These are phyloP conservation scores for Rutstroemia sp. DNA, from an alignment of 2,329 filamentous ascomycete genomes.

Conservation along the genomic window DNA sequence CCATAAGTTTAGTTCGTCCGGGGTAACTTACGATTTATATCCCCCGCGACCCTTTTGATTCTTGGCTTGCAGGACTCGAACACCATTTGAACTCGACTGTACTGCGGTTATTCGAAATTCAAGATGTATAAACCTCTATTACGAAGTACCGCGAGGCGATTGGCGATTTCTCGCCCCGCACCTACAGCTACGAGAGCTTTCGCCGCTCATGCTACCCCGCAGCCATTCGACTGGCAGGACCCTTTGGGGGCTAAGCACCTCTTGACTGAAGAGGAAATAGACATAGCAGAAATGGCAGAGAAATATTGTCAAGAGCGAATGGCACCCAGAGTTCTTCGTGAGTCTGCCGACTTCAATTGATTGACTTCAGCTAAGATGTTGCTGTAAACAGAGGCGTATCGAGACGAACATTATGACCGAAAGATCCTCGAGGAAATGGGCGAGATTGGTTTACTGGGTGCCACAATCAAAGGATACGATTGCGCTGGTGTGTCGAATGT, in stretches of 20 bases:
- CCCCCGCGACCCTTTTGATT: not conserved
- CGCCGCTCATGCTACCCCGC: conserved; percentile 25
- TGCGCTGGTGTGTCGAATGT: conserved; percentile 85
- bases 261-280: conserved; percentile 82
- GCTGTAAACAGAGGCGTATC: conserved; percentile 61
- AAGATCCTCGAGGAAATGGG: conserved; percentile 89
- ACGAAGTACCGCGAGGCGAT: conserved; percentile 19
- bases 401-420: conserved; percentile 78
- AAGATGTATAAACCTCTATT: conserved; percentile 26
- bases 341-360: conserved; percentile 26
- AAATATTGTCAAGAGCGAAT: conserved; percentile 89
- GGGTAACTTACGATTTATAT: not conserved
- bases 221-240: conserved; percentile 82
- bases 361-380: conserved; percentile 4
- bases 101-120: not conserved
- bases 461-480: conserved; percentile 79
- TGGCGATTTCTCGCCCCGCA: conserved; percentile 15
- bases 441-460: conserved; percentile 78
- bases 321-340: conserved; percentile 79
- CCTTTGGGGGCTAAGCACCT: conserved; percentile 68
- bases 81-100: not conserved
- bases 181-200: conserved; percentile 18
- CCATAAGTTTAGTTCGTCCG: not conserved
- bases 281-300: conserved; percentile 84
- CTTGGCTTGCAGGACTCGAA: not conserved